A percentile compares a stretch with the other conserved stretches of the same genome.
phyloP scores from a whole-genome alignment of 352 stramenopile species.

The Phytopythium vexans region DNA sequence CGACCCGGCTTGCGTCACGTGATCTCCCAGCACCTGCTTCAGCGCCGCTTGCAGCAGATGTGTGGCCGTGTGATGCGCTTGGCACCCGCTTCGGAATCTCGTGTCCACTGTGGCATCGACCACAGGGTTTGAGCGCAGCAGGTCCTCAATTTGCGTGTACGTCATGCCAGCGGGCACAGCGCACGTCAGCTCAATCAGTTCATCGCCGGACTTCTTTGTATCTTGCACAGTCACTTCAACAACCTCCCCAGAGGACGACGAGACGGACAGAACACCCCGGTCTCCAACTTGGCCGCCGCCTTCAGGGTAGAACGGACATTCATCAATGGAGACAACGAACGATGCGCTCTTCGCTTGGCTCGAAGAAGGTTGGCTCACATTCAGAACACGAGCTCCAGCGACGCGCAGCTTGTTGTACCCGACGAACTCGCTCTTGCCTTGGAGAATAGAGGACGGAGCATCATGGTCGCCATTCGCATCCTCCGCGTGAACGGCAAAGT shows the following conservation, averaged over 20 bases:
- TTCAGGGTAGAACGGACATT: slow-evolving; percentile 76
- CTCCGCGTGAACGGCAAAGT: slow-evolving; percentile 23
- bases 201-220: slow-evolving; percentile 38
- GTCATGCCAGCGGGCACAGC: slow-evolving; percentile 20
- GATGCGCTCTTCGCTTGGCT: background rate
- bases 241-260: slow-evolving; percentile 4
- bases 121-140: slow-evolving; percentile 8
- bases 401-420: slow-evolving; percentile 56
- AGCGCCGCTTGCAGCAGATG: slow-evolving; percentile 74
- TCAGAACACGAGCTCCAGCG: slow-evolving; percentile 27
- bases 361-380: background rate
- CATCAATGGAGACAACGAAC: slow-evolving; percentile 48
- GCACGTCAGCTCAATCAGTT: slow-evolving; percentile 48
- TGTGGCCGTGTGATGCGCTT: slow-evolving; percentile 74
- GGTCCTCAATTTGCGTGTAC: slow-evolving; percentile 22
- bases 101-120: slow-evolving; percentile 48
- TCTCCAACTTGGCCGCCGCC: slow-evolving; percentile 77
- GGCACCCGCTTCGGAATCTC: slow-evolving; percentile 45
- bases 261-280: slow-evolving; percentile 32
- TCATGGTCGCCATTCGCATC: background rate
- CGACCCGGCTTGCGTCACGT: slow-evolving; percentile 73
- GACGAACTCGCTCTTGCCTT: slow-evolving; percentile 35
- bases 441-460: background rate
- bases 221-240: slow-evolving; percentile 28
- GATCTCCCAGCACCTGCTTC: slow-evolving; percentile 58